Conservation (phyloP, 129 eudicot genomes). For the Chrysanthemum lavandulifolium region DNA sequence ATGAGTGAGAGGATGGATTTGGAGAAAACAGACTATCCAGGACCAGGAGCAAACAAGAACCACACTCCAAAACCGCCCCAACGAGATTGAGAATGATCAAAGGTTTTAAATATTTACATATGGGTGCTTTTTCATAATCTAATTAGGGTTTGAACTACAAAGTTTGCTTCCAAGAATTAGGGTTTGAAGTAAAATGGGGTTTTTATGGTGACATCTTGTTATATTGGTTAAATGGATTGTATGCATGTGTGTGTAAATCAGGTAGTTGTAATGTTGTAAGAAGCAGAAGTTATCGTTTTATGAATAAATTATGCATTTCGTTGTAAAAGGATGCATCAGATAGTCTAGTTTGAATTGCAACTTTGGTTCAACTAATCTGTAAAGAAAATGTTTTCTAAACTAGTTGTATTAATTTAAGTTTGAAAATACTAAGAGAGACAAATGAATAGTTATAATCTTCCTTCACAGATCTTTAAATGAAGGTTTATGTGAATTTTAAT, state of each 20-base stretch:
- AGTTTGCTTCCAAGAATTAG: conserved; percentile 21
- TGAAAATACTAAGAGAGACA: no score
- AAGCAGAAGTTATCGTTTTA: conserved; percentile 20
- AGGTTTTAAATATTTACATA: conserved; percentile 7
- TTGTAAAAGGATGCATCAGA: conserved; percentile 6
- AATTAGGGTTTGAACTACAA: conserved; percentile 28
- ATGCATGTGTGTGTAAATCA: conserved; percentile 28
- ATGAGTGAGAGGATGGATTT: conserved; percentile 47
- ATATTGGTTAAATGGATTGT: conserved; percentile 23
- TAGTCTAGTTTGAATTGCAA: conserved; percentile 8
- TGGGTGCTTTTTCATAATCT: conserved; percentile 21
- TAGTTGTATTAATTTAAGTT: not conserved
- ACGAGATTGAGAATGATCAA: conserved; percentile 24
- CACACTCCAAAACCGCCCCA: conserved; percentile 56
- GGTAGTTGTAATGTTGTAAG: conserved; percentile 19
- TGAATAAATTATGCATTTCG: conserved; percentile 22
- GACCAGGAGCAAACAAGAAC: conserved; percentile 50
- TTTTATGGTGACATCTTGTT: conserved; percentile 23
- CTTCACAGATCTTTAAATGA: not conserved
- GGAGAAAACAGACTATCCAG: conserved; percentile 57
- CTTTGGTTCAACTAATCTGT: conserved; percentile 5
- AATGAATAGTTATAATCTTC: no score
- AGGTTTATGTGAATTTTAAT: not conserved
- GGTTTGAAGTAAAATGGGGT: conserved; percentile 24
- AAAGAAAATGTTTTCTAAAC: conserved; percentile 1